Conservation (phyloP, 768 basidiomycete species). For the Vararia minispora region DNA sequence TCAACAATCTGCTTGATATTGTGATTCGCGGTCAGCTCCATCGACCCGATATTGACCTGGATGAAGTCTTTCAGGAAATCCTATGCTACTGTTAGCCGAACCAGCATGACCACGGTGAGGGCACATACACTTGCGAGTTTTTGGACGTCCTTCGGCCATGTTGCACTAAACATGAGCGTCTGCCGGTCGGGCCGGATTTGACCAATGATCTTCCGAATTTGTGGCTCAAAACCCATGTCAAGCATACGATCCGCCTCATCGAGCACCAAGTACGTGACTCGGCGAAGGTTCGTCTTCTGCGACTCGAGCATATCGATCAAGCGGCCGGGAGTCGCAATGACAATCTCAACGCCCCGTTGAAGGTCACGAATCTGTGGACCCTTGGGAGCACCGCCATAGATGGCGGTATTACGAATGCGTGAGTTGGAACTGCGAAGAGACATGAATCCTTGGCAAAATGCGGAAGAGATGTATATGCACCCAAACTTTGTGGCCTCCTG, state of each 20-base stretch:
- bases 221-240: conserved; percentile 99
- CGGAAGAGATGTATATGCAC: conserved; percentile 27
- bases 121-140: conserved; percentile 74
- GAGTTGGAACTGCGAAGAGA: conserved; percentile 57
- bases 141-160: conserved; percentile 99
- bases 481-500: conserved; percentile 99
- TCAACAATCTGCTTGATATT: conserved; percentile 95
- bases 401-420: conserved; percentile 95
- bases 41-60: conserved; percentile 97
- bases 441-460: conserved; percentile 1
- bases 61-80: conserved; percentile 96
- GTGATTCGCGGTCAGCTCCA: conserved; percentile 97
- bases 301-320: conserved; percentile 98
- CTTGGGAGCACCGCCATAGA: conserved; percentile 98
- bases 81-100: conserved; percentile 24
- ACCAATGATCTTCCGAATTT: conserved; percentile 94
- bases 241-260: conserved; percentile 99
- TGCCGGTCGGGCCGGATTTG: conserved; percentile 98
- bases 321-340: conserved; percentile 99
- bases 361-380: conserved; percentile 97
- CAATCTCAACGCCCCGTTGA: conserved; percentile 93
- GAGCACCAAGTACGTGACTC: conserved; percentile 96
- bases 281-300: conserved; percentile 91
- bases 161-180: conserved; percentile 98
- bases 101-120: background rate